These are phyloP conservation scores for Waltiozyma sp. DNA, from an alignment of 1,139 yeast species.

Conservation along the genomic window DNA sequence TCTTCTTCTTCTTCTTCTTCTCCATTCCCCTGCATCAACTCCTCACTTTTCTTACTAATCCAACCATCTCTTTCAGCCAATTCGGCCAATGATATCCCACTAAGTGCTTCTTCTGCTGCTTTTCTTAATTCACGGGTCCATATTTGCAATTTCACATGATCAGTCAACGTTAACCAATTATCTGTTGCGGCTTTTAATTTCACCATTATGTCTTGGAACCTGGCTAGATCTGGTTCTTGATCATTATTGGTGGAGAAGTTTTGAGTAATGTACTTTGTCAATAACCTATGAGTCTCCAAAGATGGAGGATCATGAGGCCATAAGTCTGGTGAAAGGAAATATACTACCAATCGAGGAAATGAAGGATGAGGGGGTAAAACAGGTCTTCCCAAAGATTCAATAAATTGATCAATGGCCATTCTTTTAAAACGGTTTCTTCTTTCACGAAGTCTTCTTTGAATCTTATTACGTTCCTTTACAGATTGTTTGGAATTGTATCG, in stretches of 20 bases:
- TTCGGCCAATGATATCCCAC: slow-evolving; percentile 28
- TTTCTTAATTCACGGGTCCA: slow-evolving; percentile 33
- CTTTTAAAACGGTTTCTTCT: slow-evolving; percentile 25
- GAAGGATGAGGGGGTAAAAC: slow-evolving; percentile 31
- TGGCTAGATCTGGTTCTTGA: slow-evolving; percentile 4
- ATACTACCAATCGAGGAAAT: slow-evolving; percentile 35
- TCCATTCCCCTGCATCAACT: slow-evolving; percentile 9
- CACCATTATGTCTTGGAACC: slow-evolving; percentile 17
- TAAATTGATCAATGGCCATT: slow-evolving; percentile 24
- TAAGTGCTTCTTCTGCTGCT: slow-evolving; percentile 34
- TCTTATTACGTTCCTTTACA: slow-evolving; percentile 30
- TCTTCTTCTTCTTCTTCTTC: slow-evolving; percentile 4
- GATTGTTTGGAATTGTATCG: slow-evolving; percentile 34
- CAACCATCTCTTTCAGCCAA: slow-evolving; percentile 30
- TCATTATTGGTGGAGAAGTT: slow-evolving; percentile 11
- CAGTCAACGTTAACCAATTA: slow-evolving; percentile 29
- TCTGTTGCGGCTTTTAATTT: slow-evolving; percentile 31
- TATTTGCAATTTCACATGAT: slow-evolving; percentile 23
- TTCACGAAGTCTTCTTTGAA: slow-evolving; percentile 28
- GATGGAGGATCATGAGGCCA: slow-evolving; percentile 45
- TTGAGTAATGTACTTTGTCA: slow-evolving; percentile 15
- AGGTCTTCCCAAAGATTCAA: slow-evolving; percentile 27
- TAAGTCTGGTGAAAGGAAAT: slow-evolving; percentile 29
- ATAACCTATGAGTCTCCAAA: slow-evolving; percentile 26
- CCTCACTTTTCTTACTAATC: slow-evolving; percentile 20